phyloP scores from a whole-genome alignment of 2,329 filamentous ascomycete genomes.

The Whalleya microplaca region DNA sequence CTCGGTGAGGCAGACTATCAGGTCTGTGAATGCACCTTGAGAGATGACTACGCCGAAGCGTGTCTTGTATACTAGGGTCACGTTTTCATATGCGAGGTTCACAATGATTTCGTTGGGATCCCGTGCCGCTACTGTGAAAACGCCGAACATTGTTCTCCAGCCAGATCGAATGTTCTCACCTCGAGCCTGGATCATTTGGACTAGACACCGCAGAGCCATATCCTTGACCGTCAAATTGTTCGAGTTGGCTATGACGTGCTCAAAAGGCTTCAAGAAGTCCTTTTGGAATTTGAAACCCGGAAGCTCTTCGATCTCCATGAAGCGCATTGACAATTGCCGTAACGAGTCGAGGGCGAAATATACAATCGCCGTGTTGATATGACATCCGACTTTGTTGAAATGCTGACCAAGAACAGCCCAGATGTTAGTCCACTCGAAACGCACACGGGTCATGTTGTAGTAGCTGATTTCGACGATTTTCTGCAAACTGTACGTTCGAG shows the following conservation, averaged over 20 bases:
- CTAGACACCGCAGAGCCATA: slow-evolving; percentile 92
- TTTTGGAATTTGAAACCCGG: slow-evolving; percentile 99
- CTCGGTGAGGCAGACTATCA: slow-evolving; percentile 94
- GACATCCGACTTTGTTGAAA: slow-evolving; percentile 96
- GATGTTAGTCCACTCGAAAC: slow-evolving; percentile 97
- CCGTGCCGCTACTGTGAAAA: slow-evolving; percentile 92
- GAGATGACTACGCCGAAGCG: slow-evolving; percentile 95
- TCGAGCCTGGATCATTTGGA: slow-evolving; percentile 98
- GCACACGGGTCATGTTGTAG: slow-evolving; percentile 98
- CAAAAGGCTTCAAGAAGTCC: slow-evolving; percentile 97
- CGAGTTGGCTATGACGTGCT: slow-evolving; percentile 95
- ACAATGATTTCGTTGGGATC: slow-evolving; percentile 96
- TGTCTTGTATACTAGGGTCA: slow-evolving; percentile 92
- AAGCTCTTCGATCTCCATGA: slow-evolving; percentile 97
- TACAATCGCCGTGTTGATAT: slow-evolving; percentile 94
- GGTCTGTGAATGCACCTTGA: slow-evolving; percentile 93
- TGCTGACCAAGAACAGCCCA: slow-evolving; percentile 98
- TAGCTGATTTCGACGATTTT: slow-evolving; percentile 99
- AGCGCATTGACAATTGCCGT: slow-evolving; percentile 95
- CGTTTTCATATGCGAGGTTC: slow-evolving; percentile 95
- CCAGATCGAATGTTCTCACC: slow-evolving; percentile 97
- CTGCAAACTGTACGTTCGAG: slow-evolving; percentile 94
- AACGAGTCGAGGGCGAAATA: slow-evolving; percentile 97
- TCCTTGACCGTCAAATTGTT: slow-evolving; percentile 93
- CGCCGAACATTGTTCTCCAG: slow-evolving; percentile 99